Conservation (phyloP, 352 stramenopile genomes). For the Pythium periplocum region DNA sequence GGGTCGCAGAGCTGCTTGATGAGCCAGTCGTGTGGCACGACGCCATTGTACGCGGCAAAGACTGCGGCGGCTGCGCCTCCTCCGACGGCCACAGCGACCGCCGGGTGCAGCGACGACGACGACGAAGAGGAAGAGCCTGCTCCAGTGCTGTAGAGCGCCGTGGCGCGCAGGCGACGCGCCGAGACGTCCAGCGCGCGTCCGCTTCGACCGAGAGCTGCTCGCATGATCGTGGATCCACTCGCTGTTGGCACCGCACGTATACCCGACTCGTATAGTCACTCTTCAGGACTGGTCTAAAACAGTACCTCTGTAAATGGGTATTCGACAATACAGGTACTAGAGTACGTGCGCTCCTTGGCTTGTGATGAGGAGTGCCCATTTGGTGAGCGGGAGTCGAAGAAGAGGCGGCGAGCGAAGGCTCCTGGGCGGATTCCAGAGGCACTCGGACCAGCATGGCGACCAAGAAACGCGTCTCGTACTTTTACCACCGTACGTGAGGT, state of each 20-base stretch:
- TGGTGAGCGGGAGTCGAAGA: too few relatives aligned
- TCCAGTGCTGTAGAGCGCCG: constrained; percentile 17
- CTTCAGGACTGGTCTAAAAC: too few relatives aligned
- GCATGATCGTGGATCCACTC: too few relatives aligned
- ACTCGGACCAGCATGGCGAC: neutral
- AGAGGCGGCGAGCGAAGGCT: too few relatives aligned
- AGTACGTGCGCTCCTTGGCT: too few relatives aligned
- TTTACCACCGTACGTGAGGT: constrained; percentile 72
- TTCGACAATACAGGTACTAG: too few relatives aligned
- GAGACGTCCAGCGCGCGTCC: neutral
- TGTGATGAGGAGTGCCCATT: too few relatives aligned
- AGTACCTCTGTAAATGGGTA: too few relatives aligned
- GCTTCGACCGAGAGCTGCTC: neutral
- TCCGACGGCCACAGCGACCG: constrained; percentile 14
- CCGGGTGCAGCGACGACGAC: constrained; percentile 17
- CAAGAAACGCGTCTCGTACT: constrained; percentile 83
- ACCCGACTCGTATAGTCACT: too few relatives aligned
- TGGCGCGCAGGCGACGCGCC: neutral
- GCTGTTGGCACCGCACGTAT: too few relatives aligned
- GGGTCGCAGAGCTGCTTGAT: constrained; percentile 66
- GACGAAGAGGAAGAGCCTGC: neutral
- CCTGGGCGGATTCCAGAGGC: too few relatives aligned
- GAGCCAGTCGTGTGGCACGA: constrained; percentile 72
- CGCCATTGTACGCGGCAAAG: constrained; percentile 53
- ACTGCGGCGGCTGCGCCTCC: constrained; percentile 49